Percentiles rank a stretch among this genome's conserved stretches.
Evolutionary conservation across 78 protist genomes (phyloP).

Genomic region (Speleostelium caveatum): DNA sequence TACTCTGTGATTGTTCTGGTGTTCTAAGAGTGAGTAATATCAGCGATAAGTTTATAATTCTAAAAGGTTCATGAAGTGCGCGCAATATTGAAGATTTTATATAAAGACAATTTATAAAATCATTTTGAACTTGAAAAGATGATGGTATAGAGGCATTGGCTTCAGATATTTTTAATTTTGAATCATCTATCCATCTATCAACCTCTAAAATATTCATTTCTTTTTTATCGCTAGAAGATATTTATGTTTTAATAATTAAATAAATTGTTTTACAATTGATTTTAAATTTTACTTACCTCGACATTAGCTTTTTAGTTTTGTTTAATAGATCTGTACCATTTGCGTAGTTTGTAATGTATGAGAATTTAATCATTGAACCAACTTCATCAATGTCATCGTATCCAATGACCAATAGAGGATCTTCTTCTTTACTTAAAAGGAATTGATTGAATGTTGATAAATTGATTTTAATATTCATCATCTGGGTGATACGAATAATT

Average conservation of each 20-base stretch:
- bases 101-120: neutral
- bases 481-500: neutral
- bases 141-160: conserved; percentile 38
- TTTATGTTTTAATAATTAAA: too few species aligned
- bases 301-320: neutral
- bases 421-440: neutral
- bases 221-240: too few species aligned
- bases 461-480: conserved; percentile 18
- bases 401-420: neutral
- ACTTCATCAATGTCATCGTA: conserved; percentile 2
- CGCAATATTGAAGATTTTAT: neutral
- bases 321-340: neutral
- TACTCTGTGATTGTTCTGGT: neutral
- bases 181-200: conserved; percentile 6
- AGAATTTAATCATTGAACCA: neutral
- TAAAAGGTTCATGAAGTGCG: neutral
- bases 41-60: neutral
- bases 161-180: neutral
- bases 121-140: neutral
- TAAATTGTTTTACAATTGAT: too few species aligned
- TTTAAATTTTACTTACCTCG: too few species aligned
- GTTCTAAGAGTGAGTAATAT: neutral
- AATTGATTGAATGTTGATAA: conserved; percentile 1
- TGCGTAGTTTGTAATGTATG: conserved; percentile 1
- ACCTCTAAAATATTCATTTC: neutral